Conservation (phyloP, 2,329 filamentous ascomycete species). For the Nigrospora sphaerica region DNA sequence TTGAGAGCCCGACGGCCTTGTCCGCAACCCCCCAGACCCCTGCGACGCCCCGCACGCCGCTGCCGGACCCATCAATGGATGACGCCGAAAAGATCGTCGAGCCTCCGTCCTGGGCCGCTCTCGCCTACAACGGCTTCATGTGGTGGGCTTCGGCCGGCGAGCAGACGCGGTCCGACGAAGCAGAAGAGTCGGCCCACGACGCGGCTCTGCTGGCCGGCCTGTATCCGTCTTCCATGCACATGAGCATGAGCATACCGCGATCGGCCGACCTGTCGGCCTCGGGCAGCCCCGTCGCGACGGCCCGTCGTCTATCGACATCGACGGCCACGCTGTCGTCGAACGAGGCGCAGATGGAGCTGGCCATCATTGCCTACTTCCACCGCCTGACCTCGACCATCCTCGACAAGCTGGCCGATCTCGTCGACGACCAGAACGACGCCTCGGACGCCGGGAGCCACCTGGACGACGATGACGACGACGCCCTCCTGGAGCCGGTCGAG, state of each 20-base stretch:
- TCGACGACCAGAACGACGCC: slow-evolving; percentile 14
- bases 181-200: slow-evolving; percentile 50
- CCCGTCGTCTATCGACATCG: slow-evolving; percentile 23
- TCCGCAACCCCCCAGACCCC: slow-evolving; percentile 13
- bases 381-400: slow-evolving; percentile 63
- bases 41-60: slow-evolving; percentile 13
- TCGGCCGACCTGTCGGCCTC: slow-evolving; percentile 33
- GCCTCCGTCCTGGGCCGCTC: slow-evolving; percentile 60
- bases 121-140: slow-evolving; percentile 78
- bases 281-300: slow-evolving; percentile 36
- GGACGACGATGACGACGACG: slow-evolving; percentile 18
- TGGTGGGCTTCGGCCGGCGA: slow-evolving; percentile 87
- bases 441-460: background rate
- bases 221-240: slow-evolving; percentile 9
- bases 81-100: slow-evolving; percentile 52
- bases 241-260: slow-evolving; percentile 21
- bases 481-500: slow-evolving; percentile 19
- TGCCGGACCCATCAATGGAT: slow-evolving; percentile 30
- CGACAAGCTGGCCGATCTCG: slow-evolving; percentile 41
- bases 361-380: slow-evolving; percentile 76
- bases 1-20: slow-evolving; percentile 8
- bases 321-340: slow-evolving; percentile 17
- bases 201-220: slow-evolving; percentile 48
- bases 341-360: slow-evolving; percentile 53
- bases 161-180: slow-evolving; percentile 52